Evolutionary conservation across 352 stramenopile species (phyloP), one percentile per base, ranked within the genome.

Genomic region (Phytophthora sp.): DNA sequence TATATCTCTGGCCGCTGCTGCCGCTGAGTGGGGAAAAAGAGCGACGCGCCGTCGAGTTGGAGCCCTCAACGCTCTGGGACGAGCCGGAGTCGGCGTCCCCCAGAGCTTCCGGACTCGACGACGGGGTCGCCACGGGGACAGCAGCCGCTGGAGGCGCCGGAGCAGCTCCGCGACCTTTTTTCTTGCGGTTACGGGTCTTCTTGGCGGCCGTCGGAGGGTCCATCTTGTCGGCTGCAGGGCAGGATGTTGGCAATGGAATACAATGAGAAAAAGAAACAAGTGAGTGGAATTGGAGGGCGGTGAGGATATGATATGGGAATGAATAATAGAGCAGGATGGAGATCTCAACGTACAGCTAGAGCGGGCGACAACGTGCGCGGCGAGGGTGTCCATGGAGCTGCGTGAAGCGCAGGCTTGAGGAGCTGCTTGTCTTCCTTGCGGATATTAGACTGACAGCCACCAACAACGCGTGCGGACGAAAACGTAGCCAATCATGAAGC

Each of bases 111-210:
- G 55, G 39, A 36, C 64, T 74, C 13, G 56, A 77, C 13, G 65
- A 65, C 29, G 58, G n/a, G 31, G 49, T 67, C 30, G 16, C 20
- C 20, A 38, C 45, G 2, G 64, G 53, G 8, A 27, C 36, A 62
- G 21, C 42, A 54, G 51, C 18, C n/a, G 24, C 45, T 38, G 63
- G n/a, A 59, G 56, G 35, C 7, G 47, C 46, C 27, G 55, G 41
- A 20, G 50, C 53, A 15, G 38, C 53, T 46, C 54, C 9, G 13
- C 51, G 69, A 23, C 65, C 50, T 27, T 77, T 77, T 57, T 78
- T 78, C 66, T 78, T 78, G 33, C 66, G 66, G 49, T 71, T 71
- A 15, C 60, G 70, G 3, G 51, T 65, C 56, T 74, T 78, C 42
- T 78, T 78, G 5, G 47, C 13, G 11, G 52, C 50, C 30, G 44